phyloP scores from a whole-genome alignment of 345 rosid species.

The Physaria fendleri region DNA sequence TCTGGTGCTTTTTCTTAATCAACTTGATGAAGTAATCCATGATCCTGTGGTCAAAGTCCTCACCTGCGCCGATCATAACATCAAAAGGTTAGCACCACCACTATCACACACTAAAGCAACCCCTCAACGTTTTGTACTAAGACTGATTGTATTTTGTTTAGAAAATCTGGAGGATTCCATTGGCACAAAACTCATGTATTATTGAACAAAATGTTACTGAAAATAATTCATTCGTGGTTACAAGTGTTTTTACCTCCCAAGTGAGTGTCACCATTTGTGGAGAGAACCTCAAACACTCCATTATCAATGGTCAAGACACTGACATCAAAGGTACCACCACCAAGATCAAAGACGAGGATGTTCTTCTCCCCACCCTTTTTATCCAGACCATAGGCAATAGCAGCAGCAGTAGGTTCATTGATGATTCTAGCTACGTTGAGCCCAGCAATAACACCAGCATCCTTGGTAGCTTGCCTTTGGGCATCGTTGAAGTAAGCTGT shows the following conservation, averaged over 20 bases:
- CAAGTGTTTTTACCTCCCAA: constrained; percentile 22
- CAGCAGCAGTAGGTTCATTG: constrained; percentile 34
- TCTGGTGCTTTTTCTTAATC: constrained; percentile 58
- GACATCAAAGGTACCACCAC: constrained; percentile 34
- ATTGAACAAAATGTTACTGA: no score
- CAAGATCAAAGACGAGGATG: constrained; percentile 31
- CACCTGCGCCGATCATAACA: constrained; percentile 29
- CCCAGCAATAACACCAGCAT: constrained; percentile 34
- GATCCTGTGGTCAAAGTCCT: constrained; percentile 54
- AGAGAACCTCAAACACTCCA: constrained; percentile 32
- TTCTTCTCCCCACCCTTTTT: constrained; percentile 34
- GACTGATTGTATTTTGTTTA: neutral
- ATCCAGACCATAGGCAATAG: constrained; percentile 34
- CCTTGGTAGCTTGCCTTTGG: constrained; percentile 33
- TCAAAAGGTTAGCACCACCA: neutral
- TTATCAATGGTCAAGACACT: constrained; percentile 31
- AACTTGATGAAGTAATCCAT: constrained; percentile 56
- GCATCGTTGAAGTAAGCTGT: constrained; percentile 37
- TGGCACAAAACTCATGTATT: no score
- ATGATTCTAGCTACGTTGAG: constrained; percentile 32
- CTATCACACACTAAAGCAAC: neutral
- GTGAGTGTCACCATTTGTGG: constrained; percentile 32
- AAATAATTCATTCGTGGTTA: neutral
- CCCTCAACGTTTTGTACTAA: neutral
- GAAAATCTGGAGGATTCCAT: neutral